Base-by-base conservation (phyloP, 1,139 yeast species). In the Debaryomyces subglobosus region DNA sequence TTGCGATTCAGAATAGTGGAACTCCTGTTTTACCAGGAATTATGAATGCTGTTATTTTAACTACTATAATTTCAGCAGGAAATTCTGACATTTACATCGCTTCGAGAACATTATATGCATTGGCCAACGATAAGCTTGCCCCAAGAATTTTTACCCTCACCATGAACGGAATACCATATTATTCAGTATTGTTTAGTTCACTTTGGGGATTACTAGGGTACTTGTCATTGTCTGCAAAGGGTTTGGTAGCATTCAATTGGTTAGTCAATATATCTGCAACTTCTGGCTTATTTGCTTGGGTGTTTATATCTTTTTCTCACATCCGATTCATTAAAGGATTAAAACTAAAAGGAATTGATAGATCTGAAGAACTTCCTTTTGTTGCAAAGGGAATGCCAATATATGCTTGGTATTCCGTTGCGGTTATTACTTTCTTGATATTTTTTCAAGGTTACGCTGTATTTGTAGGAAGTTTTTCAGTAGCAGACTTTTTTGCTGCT, bases 11-110 rank as follows among this genome's bases (percentile, higher is more conserved):
- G 55, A 85, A 85, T 64, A 80, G 89, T 3, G 92, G 94, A 40
- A 88, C 94, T 51, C 71, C 78, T 59, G 77, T 82, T 16, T 67
- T 86, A 52, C 89, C 90, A 42, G 81, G 83, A 58, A 84, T 87
- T 49, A 85, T 88, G 74, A 88, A 87, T 63, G 95, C 89, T 20
- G 86, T 87, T 41, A 84, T 88, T 54, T 68, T 86, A 44, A 61
- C 78, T 33, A 85, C 95, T 27, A 81, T 87, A 54, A 73, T 86
- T 46, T 85, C 92, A 9, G 96, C 95, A 24, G 95, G 87, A 60
- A 88, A 87, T 69, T 85, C 92, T n/a, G 85, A 86, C 63, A 77
- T 88, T 44, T 88, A 88, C 66, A 82, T 86, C 58, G 91, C 91
- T 37, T 86, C 94, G 2, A 78, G 96, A 69, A 76, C 85, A 45